Base-by-base conservation (phyloP, 805 yeast genomes). In the Diddensiella caesifluorescens region DNA sequence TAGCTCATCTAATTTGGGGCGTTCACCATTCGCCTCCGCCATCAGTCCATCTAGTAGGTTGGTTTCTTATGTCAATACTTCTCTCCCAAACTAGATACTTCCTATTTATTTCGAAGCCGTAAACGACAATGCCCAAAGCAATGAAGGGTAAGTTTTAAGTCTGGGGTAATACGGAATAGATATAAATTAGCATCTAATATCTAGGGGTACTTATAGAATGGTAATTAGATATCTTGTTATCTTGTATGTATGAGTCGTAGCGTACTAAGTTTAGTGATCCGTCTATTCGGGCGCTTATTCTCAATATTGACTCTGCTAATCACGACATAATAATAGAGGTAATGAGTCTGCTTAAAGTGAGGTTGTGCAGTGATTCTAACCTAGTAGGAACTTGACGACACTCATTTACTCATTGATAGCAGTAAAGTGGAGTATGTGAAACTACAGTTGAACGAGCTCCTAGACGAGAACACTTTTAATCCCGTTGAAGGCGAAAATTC, bases 391-490 rank as follows among this genome's bases (percentile, higher is more conserved):
- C 70, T 90, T 31, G 97, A 92, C 58, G 97, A 89, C 35, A 85
- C 92, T 1, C 97, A 92, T 61, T 63, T 90, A 15, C 68, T 92
- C 47, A 82, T 90, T 22, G 90, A 85, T 51, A 82, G 81, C 23
- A 74, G 76, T 28, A 83, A 80, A 63, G 84, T 90, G 2, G 80
- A 77, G 19, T 79, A 69, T 55, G 80, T 90, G 37, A 90, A 88
- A 52, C 68, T 64, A 39, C 95, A 90, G 60, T 71, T 90, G 50
- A 86, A 84, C 57, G 65, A 77, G 47, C 63, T 87, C 47, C 67
- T 90, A 19, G 79, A 95, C 1, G 79, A 84, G 60, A 92, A 90
- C 58, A 79, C 90, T 1, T 90, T 83, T 63, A 81, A 85, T 54
- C 92, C 95, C 2, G 94, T 81, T 12, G 89, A 81, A 41, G 79